phyloP scores from a whole-genome alignment of 257 asterid genomes.

The Jacaranda copaia region DNA sequence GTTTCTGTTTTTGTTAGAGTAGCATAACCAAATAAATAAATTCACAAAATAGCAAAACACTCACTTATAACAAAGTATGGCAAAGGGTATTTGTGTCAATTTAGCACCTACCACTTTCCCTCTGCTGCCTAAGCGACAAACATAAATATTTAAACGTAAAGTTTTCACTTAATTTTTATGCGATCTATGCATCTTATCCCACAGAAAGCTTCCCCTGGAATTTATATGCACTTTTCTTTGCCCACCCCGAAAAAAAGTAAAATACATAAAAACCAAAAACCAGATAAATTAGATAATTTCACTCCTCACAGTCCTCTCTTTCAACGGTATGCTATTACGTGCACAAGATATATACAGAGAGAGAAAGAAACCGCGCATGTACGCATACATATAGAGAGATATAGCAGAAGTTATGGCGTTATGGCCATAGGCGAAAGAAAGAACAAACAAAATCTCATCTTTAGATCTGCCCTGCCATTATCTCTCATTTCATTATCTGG shows the following conservation, averaged over 20 bases:
- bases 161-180: slow-evolving; percentile 45
- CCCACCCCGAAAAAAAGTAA: background rate
- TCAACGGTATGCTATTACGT: slow-evolving; percentile 16
- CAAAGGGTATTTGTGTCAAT: slow-evolving; percentile 44
- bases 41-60: background rate
- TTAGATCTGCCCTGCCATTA: slow-evolving; percentile 42
- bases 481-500: slow-evolving; percentile 40
- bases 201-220: background rate
- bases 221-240: slow-evolving; percentile 16
- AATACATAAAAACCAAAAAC: slow-evolving; percentile 2
- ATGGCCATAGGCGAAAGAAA: background rate
- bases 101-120: background rate
- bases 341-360: slow-evolving; percentile 32
- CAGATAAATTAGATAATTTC: slow-evolving; percentile 7
- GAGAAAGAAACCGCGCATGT: slow-evolving; percentile 21
- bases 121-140: slow-evolving; percentile 14
- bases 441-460: slow-evolving; percentile 19
- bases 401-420: slow-evolving; percentile 30
- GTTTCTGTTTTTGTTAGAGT: too few species aligned
- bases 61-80: slow-evolving; percentile 9
- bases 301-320: slow-evolving; percentile 34
- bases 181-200: slow-evolving; percentile 32
- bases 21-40: background rate
- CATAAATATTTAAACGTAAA: slow-evolving; percentile 14
- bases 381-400: slow-evolving; percentile 27